Evolutionary conservation across 768 basidiomycete genomes (phyloP), one percentile per base, ranked within the genome.

Genomic region (Polyporus arcularius): DNA sequence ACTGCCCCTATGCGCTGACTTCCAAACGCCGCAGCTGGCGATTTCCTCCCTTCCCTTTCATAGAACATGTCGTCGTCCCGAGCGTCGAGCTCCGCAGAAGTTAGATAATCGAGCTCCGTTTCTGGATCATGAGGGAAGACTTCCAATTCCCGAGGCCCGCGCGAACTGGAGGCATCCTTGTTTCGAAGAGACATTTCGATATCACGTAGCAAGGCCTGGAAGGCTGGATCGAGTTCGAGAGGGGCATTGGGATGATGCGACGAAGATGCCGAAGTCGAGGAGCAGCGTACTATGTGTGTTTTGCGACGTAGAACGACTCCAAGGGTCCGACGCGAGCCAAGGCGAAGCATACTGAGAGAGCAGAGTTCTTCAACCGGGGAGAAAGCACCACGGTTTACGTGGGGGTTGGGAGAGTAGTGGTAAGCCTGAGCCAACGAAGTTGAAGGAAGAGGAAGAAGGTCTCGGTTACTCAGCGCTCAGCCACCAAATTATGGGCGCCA

Each of bases 21-120:
- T 16, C 94, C 96, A 71, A 91, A 91, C 26, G 78, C 76, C 18
- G 94, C 93, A 21, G 92, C 93, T 45, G 92, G 89, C 28, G 92
- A 93, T 70, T 90, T 90, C 53, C 84, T 77, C 46, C 72, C 82
- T 70, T 65, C 78, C 65, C 63, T 67, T 9, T 75, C 69, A 26
- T 73, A 67, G 21, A 69, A 59, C 8, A 28, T 55, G 16, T 72
- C 73, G 16, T 72, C 73, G 28, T 76, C 75, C 43, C 75, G 72
- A 46, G 64, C 69, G 32, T 74, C 68, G 28, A 75, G 72, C 57
- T 77, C 72, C 52, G 71, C 70, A 39, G 73, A 61, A 4, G 54
- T 63, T 57, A 63, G 62, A 16, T 78, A 70, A 3, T 70, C 67
- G 4, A 75, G 59, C 39, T 40, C 41, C 9, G 49, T 53, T 26